A percentile compares a stretch with the other conserved stretches of the same genome.
phyloP scores from a whole-genome alignment of 139 green algal genomes.

The Cymbomonas tetramitiformis region DNA sequence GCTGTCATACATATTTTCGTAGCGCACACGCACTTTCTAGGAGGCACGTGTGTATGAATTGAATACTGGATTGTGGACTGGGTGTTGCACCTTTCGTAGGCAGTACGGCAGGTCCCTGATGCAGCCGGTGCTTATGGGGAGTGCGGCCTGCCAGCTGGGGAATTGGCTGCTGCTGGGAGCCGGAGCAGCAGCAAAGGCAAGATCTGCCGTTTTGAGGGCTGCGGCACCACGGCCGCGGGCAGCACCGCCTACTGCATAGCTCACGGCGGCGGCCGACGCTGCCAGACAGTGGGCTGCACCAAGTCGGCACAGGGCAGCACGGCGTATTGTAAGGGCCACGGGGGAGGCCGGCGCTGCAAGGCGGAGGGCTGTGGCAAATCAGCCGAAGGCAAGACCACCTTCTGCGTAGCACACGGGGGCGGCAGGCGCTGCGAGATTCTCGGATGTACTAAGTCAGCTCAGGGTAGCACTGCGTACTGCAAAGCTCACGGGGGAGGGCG shows the following conservation, averaged over 20 bases:
- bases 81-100: no score
- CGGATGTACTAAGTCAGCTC: neutral
- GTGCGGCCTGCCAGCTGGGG: no score
- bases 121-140: no score
- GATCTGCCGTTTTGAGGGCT: neutral
- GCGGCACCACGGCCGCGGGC: neutral
- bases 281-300: neutral
- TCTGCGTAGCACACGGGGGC: neutral
- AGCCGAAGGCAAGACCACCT: neutral
- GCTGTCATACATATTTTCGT: no score
- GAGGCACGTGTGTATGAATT: no score
- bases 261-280: neutral
- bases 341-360: neutral
- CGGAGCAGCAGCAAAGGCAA: neutral
- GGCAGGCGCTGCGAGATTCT: neutral
- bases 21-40: no score
- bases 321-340: neutral
- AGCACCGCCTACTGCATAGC: neutral
- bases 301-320: neutral
- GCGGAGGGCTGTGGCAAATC: neutral
- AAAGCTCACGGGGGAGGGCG: neutral
- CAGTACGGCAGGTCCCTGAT: no score
- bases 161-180: no score
- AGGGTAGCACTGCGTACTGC: neutral
- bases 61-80: no score